Base-by-base conservation (phyloP, 2,329 filamentous ascomycete genomes). In the Aureobasidium uvarum region DNA sequence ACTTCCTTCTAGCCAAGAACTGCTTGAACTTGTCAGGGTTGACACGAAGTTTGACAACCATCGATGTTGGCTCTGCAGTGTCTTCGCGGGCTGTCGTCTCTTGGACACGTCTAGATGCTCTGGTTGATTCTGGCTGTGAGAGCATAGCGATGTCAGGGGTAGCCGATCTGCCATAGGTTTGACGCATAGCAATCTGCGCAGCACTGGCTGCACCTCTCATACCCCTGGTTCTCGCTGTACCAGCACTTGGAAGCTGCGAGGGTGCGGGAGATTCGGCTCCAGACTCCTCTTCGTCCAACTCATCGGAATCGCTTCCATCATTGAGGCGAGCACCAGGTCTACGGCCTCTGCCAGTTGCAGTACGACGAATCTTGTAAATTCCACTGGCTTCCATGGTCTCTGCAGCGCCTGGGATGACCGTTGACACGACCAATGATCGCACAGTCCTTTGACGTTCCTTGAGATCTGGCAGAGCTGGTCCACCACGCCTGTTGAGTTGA, bases 371-470 rank as follows among this genome's bases (percentile, higher is more conserved):
- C 79, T 96, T 96, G 80, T 90, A 96, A 6, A 98, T 83, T 51
- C 92, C 86, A 72, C 91, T 96, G 51, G 95, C 91, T 68, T 97
- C 93, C 52, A 96, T 80, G 3, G 85, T 85, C 64, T 86, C 81
- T 5, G 90, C 94, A 5, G 92, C 91, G 28, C 94, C 95, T 18
- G 95, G 95, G 66, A 99, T 85, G 23, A 96, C 92, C 3, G 91
- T 93, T 11, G 94, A 97, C 1, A 99, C 92, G 62, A 98, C 85
- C 70, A 97, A 84, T 0, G 94, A 97, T 54, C 95, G 87, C 65
- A 98, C 94, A 0, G 95, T 98, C 60, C 94, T 87, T 78, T 95
- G 94, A 64, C 93, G 86, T 72, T 99, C 95, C 75, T 96, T 96
- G 66, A 99, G 86, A 78, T 99, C 95, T n/a, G 95, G 95, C 46